Evolutionary conservation across 208 protist genomes (phyloP).

Genomic region (Acanthamoeba rhysodes): DNA sequence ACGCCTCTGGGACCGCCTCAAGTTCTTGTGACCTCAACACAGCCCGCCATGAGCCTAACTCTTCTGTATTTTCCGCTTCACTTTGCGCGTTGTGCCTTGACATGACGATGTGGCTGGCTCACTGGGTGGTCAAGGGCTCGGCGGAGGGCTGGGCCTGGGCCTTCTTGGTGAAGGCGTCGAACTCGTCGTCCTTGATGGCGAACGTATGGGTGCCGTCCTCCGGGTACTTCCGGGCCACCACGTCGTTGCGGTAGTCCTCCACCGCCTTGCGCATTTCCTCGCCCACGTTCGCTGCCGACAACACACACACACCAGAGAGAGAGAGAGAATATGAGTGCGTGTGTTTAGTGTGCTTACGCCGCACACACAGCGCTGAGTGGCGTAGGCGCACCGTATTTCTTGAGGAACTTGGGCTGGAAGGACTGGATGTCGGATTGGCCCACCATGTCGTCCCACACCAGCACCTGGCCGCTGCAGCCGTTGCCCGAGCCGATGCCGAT

Average conservation of each 20-base stretch:
- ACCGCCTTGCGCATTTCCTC: slow-evolving; percentile 79
- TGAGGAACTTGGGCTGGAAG: slow-evolving; percentile 89
- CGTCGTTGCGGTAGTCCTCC: slow-evolving; percentile 82
- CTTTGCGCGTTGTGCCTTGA: too few relatives aligned
- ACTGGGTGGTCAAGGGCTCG: too few relatives aligned
- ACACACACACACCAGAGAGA: background rate
- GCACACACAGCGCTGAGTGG: too few relatives aligned
- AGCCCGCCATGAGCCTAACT: too few relatives aligned
- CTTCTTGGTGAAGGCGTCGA: slow-evolving; percentile 51
- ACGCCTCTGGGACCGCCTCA: slow-evolving; percentile 31
- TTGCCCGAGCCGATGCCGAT: slow-evolving; percentile 92
- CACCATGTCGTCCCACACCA: slow-evolving; percentile 91
- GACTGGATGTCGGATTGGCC: slow-evolving; percentile 86
- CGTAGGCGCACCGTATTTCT: slow-evolving; percentile 80
- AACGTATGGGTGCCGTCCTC: slow-evolving; percentile 77
- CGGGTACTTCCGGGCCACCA: slow-evolving; percentile 82
- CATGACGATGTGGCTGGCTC: too few relatives aligned
- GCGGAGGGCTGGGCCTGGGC: background rate
- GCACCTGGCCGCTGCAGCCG: slow-evolving; percentile 90
- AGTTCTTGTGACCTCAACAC: background rate
- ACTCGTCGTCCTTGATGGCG: slow-evolving; percentile 85
- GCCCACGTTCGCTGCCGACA: slow-evolving; percentile 65
- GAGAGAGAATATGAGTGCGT: background rate
- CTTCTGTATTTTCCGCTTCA: too few relatives aligned
- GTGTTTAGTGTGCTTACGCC: too few relatives aligned